phyloP scores from a whole-genome alignment of 495 filamentous ascomycete species.

The Aspergillus steynii region DNA sequence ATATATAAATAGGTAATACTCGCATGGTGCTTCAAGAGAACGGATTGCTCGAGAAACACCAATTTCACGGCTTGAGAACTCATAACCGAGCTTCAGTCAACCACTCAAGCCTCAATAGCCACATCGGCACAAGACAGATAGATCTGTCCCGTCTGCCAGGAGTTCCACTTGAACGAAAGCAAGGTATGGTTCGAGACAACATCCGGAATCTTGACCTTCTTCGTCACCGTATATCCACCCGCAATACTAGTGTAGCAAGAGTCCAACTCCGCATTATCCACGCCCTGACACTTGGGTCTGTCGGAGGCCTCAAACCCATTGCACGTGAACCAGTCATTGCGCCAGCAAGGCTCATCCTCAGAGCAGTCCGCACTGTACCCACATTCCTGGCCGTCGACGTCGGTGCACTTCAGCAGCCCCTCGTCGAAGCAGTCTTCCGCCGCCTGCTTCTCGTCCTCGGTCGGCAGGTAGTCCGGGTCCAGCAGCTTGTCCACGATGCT shows the following conservation, averaged over 20 bases:
- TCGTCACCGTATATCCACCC: constrained; percentile 56
- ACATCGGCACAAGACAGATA: constrained; percentile 59
- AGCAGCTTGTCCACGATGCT: constrained; percentile 52
- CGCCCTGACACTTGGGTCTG: constrained; percentile 45
- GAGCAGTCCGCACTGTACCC: constrained; percentile 54
- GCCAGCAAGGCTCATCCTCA: constrained; percentile 45
- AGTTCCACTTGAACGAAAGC: constrained; percentile 57
- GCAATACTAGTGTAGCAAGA: constrained; percentile 54
- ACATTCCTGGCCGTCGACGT: constrained; percentile 53
- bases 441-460: constrained; percentile 53
- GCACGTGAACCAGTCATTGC: constrained; percentile 61
- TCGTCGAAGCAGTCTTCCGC: constrained; percentile 56
- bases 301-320: constrained; percentile 41
- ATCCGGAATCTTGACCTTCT: constrained; percentile 53
- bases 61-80: too few species aligned
- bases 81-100: too few species aligned
- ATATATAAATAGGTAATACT: too few species aligned
- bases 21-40: too few species aligned
- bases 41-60: too few species aligned
- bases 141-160: constrained; percentile 56
- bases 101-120: constrained; percentile 29
- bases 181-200: constrained; percentile 50
- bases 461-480: constrained; percentile 50
- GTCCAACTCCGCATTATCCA: constrained; percentile 45
- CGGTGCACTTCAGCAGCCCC: constrained; percentile 50